Percentiles rank a stretch among this genome's conserved stretches.
Evolutionary conservation across 495 filamentous ascomycete genomes (phyloP).

Genomic region (Arthonia radiata): DNA sequence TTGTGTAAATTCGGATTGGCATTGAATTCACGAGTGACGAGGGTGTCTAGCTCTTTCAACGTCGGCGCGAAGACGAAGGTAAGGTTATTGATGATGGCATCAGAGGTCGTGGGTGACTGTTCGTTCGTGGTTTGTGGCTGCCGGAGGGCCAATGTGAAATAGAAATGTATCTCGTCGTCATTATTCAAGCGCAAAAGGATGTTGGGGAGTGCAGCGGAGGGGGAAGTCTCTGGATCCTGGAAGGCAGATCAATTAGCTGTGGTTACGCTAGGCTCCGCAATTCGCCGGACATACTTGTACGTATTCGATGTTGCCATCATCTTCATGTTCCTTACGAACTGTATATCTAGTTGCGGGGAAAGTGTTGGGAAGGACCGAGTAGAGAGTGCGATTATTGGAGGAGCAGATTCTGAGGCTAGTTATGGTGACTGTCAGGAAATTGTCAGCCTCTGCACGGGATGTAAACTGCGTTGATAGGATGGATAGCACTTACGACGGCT

Average conservation of each 20-base stretch:
- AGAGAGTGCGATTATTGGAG: slow-evolving; percentile 42
- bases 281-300: slow-evolving; percentile 42
- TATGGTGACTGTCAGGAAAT: slow-evolving; percentile 43
- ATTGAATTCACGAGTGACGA: slow-evolving; percentile 86
- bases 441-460: slow-evolving; percentile 4
- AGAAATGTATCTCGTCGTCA: slow-evolving; percentile 77
- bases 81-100: slow-evolving; percentile 65
- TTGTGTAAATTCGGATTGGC: slow-evolving; percentile 95
- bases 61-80: slow-evolving; percentile 81
- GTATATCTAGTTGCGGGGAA: slow-evolving; percentile 64
- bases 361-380: slow-evolving; percentile 64
- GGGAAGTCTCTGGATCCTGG: slow-evolving; percentile 55
- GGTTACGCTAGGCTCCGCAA: slow-evolving; percentile 1
- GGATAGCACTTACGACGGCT: slow-evolving; percentile 37
- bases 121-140: slow-evolving; percentile 25
- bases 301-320: slow-evolving; percentile 61
- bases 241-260: slow-evolving; percentile 1
- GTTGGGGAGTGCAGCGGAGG: slow-evolving; percentile 28
- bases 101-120: slow-evolving; percentile 21
- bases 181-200: slow-evolving; percentile 73
- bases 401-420: slow-evolving; percentile 58
- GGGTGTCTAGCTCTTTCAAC: slow-evolving; percentile 65
- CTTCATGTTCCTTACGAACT: slow-evolving; percentile 48
- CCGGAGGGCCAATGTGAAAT: slow-evolving; percentile 72
- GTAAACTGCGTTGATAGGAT: slow-evolving; percentile 6